Conservation (phyloP, 208 protist species). For the Leishmania lainsoni region DNA sequence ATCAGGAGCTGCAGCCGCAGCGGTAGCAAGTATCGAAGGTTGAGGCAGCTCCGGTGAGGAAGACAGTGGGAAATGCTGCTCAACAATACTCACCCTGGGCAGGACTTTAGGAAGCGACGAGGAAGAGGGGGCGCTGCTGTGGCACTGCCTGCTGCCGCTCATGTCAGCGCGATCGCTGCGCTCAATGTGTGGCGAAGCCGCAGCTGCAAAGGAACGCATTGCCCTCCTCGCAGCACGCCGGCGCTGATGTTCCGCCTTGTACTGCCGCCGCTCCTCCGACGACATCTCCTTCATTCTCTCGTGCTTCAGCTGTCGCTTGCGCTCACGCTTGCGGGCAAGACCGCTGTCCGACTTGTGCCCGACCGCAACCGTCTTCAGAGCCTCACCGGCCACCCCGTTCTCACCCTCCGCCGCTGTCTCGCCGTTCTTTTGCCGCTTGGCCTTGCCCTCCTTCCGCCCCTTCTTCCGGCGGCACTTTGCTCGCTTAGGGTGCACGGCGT, state of each 20-base stretch:
- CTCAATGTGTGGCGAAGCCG: not conserved
- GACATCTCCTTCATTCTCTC: conserved; percentile 29
- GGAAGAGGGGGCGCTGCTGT: not conserved
- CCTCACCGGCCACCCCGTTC: not conserved
- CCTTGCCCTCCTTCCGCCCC: conserved; percentile 8
- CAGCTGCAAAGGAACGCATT: conserved; percentile 2
- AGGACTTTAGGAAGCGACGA: not conserved
- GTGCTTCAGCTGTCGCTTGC: conserved; percentile 31
- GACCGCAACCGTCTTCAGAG: not conserved
- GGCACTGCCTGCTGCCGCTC: not conserved
- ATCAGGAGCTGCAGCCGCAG: not conserved
- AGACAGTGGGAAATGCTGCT: not conserved
- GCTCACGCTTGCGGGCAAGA: conserved; percentile 26
- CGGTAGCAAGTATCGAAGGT: not conserved
- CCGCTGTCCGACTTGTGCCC: conserved; percentile 24
- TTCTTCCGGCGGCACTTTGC: conserved; percentile 42
- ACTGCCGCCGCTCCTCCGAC: conserved; percentile 26
- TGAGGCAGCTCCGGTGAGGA: not conserved
- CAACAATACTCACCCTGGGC: not conserved
- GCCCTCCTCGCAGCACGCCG: conserved; percentile 31
- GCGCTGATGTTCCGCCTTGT: conserved; percentile 26
- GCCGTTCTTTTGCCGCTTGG: conserved; percentile 5
- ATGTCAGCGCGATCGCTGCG: not conserved
- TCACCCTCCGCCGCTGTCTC: not conserved
- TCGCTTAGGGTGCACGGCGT: conserved; percentile 26